Percentiles rank a stretch among this genome's conserved stretches.
phyloP scores from a whole-genome alignment of 805 yeast genomes.

The Peterozyma toletana region DNA sequence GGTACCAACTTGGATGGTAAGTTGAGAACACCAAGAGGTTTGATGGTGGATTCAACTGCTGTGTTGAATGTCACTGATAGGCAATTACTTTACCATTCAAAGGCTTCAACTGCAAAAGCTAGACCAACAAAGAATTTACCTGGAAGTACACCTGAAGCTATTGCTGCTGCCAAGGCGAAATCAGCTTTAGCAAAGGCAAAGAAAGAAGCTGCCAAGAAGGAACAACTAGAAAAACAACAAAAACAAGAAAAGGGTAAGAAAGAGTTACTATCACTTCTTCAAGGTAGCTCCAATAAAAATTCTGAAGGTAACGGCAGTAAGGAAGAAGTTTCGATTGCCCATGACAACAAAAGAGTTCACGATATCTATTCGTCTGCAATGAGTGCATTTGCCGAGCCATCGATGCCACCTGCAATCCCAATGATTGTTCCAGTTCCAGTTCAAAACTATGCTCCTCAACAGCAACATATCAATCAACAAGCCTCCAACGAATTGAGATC shows the following conservation, averaged over 20 bases:
- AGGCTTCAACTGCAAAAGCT: conserved; percentile 42
- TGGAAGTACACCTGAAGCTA: conserved; percentile 9
- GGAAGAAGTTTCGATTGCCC: conserved; percentile 4
- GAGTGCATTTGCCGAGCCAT: conserved; percentile 13
- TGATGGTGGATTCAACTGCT: conserved; percentile 73
- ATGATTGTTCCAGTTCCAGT: conserved; percentile 5
- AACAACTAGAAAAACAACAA: conserved; percentile 13
- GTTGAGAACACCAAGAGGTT: conserved; percentile 71
- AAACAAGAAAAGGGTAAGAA: conserved; percentile 25
- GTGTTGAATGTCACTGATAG: conserved; percentile 69
- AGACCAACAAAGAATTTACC: conserved; percentile 15
- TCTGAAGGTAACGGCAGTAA: conserved; percentile 10
- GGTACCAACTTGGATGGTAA: conserved; percentile 81
- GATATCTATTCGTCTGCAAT: conserved; percentile 21
- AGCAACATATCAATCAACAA: background rate
- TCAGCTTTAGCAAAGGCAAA: conserved; percentile 6
- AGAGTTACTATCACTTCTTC: conserved; percentile 38
- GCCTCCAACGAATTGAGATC: conserved; percentile 2
- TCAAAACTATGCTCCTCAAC: conserved; percentile 10
- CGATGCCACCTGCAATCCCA: background rate
- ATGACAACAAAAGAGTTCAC: conserved; percentile 15
- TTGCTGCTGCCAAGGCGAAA: conserved; percentile 5
- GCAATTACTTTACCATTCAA: conserved; percentile 72
- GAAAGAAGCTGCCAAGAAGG: conserved; percentile 11
- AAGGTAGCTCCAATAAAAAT: conserved; percentile 18